Evolutionary conservation across 441 rosid species (phyloP), one percentile per base, ranked within the genome.

Genomic region (Erysimum cheiri): DNA sequence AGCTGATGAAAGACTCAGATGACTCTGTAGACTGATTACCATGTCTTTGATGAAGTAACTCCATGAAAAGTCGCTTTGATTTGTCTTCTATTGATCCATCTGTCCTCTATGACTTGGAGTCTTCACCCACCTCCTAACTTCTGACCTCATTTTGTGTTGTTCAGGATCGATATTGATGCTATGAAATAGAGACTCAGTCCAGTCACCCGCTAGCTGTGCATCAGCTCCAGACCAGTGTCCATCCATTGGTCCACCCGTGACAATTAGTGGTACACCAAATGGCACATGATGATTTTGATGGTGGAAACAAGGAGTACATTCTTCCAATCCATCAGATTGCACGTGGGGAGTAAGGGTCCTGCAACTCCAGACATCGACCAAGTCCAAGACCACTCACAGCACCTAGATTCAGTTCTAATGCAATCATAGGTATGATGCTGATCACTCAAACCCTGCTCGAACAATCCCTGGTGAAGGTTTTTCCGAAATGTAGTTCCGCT

Each of bases 31-130:
- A 48, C 39, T 75, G 82, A 41, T 77, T 76, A 8, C 75, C 75
- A 7, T 82, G 75, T 71, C 77, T 80, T 75, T 77, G 82, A 70
- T 80, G 83, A 55, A 84, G 83, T 65, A 84, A 66, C 33, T 84
- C 78, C 84, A 84, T 80, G 69, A 84, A 77, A 64, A 81, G 74
- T 58, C 55, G 83, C 70, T 81, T 81, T 43, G 88, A 84, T 70
- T 80, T 80, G 65, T 81, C 85, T 17, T 86, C 84, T 49, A 69
- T 76, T 6, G 77, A 70, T 57, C 79, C 77, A 41, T 74, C 82
- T 57, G 81, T 70, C 84, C 81, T 82, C 90, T 85, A 86, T n/a
- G 80, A 74, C 64, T 57, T 72, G 17, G 78, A 79, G 65, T 77
- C 80, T 55, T 71, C 78, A 41, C 81, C 65, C 35, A 35, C 69